phyloP scores from a whole-genome alignment of 257 asterid genomes.

The Nicotiana benthamiana region DNA sequence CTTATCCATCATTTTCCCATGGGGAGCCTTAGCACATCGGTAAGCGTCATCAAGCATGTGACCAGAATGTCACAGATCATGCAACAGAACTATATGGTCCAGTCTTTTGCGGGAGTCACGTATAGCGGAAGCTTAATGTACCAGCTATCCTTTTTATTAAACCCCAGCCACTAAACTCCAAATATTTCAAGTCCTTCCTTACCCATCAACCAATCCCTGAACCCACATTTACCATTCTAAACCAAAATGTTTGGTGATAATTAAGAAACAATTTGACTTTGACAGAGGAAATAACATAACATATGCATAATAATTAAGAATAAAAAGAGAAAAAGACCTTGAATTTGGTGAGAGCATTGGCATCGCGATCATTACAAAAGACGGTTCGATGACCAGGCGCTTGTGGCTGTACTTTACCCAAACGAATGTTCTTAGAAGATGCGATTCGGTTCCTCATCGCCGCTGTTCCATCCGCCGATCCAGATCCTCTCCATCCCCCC shows the following conservation, averaged over 20 bases:
- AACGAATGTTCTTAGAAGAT: slow-evolving; percentile 58
- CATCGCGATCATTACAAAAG: slow-evolving; percentile 92
- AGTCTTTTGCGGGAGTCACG: background rate
- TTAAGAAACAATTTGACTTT: background rate
- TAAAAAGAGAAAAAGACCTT: slow-evolving; percentile 38
- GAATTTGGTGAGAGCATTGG: slow-evolving; percentile 64
- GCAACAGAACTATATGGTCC: no score
- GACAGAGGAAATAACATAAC: background rate
- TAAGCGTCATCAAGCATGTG: no score
- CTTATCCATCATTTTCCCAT: no score
- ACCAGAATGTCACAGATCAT: no score
- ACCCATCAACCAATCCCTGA: background rate
- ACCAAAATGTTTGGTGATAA: background rate
- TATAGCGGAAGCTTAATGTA: background rate
- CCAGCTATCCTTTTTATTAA: background rate
- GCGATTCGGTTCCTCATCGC: slow-evolving; percentile 27
- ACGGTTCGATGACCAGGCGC: slow-evolving; percentile 98
- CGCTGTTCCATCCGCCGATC: slow-evolving; percentile 31
- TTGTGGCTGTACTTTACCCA: slow-evolving; percentile 95
- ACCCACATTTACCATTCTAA: slow-evolving; percentile 1
- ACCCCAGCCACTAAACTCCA: background rate
- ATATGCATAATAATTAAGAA: background rate
- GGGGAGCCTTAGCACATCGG: no score
- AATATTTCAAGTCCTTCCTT: background rate
- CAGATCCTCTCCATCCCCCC: slow-evolving; percentile 92